Evolutionary conservation across 352 stramenopile species (phyloP).

Genomic region (Globisporangium spinosum): DNA sequence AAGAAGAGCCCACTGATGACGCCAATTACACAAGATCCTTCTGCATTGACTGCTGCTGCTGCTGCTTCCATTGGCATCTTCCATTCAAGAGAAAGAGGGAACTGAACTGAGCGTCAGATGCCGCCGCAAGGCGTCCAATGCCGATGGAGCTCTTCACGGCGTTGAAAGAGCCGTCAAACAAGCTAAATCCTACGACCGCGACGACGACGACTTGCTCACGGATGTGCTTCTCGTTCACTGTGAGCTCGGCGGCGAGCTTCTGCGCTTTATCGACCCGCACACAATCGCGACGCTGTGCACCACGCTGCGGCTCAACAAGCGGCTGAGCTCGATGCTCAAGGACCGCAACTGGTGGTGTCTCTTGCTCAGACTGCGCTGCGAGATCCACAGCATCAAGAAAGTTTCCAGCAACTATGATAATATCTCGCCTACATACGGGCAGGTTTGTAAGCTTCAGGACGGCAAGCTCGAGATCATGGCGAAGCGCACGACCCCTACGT

Average conservation of each 20-base stretch:
- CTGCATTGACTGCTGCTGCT: background rate
- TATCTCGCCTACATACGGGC: background rate
- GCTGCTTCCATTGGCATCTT: background rate
- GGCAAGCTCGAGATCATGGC: constrained; percentile 5
- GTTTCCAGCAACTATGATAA: background rate
- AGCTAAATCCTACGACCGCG: no score
- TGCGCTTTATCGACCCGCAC: constrained; percentile 13
- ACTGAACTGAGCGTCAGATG: background rate
- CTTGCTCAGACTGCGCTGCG: constrained; percentile 14
- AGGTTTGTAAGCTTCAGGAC: background rate
- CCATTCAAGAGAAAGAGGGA: background rate
- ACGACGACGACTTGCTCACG: background rate
- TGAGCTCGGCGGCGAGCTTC: constrained; percentile 16
- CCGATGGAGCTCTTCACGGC: background rate
- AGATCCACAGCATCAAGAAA: background rate
- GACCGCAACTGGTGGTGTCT: constrained; percentile 4
- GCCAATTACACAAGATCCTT: background rate
- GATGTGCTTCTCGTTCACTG: constrained; percentile 3
- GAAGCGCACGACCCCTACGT: background rate
- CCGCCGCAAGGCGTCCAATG: background rate
- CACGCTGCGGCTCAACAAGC: constrained; percentile 4
- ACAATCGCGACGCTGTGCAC: constrained; percentile 2
- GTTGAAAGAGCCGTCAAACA: background rate
- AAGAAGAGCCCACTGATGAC: background rate
- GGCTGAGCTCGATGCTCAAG: background rate